These are phyloP conservation scores for Akanthomyces lecanii DNA, from an alignment of 2,329 filamentous ascomycete genomes.

Conservation along the genomic window DNA sequence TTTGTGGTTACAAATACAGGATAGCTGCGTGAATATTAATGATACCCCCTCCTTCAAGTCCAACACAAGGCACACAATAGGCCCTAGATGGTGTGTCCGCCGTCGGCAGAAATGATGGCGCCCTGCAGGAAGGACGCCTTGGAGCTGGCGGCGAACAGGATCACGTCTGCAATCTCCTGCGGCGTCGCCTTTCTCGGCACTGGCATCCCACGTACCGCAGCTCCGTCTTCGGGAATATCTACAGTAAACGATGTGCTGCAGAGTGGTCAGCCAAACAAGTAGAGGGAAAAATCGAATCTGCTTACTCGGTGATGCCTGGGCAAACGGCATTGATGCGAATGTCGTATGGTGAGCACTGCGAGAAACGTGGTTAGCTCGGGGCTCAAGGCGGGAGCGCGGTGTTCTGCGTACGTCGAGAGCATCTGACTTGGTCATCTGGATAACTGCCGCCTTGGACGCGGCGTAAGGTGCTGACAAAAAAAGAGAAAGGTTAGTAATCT, in stretches of 20 bases:
- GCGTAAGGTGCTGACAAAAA: constrained; percentile 38
- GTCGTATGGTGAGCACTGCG: constrained; percentile 39
- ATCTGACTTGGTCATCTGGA: constrained; percentile 42
- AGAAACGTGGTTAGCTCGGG: neutral
- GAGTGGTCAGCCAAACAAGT: neutral
- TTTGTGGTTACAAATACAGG: neutral
- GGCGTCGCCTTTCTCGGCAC: constrained; percentile 39
- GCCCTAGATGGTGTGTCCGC: constrained; percentile 37
- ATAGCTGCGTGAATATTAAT: constrained; percentile 12
- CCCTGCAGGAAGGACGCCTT: constrained; percentile 45
- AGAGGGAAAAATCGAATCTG: neutral
- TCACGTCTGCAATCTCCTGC: constrained; percentile 43
- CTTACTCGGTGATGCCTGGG: constrained; percentile 40
- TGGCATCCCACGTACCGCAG: constrained; percentile 31
- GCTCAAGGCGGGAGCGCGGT: neutral
- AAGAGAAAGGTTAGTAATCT: neutral
- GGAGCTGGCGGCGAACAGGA: constrained; percentile 41
- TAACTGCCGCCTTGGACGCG: constrained; percentile 42
- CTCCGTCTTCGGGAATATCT: constrained; percentile 31
- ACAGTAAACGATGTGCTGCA: constrained; percentile 39
- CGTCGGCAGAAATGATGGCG: constrained; percentile 40
- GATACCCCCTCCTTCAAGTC: constrained; percentile 8
- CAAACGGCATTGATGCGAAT: constrained; percentile 45
- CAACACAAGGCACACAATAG: neutral
- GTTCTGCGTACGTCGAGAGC: constrained; percentile 40